Evolutionary conservation across 2,329 filamentous ascomycete species (phyloP).

Genomic region (Colletotrichum cuscutae): DNA sequence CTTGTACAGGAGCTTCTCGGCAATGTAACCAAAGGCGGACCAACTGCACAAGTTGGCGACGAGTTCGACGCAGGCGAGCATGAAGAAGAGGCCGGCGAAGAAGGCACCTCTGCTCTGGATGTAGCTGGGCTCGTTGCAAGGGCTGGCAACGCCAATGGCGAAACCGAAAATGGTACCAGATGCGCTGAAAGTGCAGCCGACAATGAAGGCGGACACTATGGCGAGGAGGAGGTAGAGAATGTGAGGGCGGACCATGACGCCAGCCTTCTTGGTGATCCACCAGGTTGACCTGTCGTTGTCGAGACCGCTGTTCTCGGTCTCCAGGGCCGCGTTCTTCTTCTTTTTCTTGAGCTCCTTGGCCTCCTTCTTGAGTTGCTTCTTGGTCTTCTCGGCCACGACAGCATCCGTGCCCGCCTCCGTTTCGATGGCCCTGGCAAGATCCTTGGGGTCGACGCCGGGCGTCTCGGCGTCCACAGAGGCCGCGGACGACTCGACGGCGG

Average conservation of each 20-base stretch:
- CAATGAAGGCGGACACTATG: slow-evolving; percentile 57
- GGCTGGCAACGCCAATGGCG: slow-evolving; percentile 56
- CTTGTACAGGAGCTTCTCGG: slow-evolving; percentile 73
- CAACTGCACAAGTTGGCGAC: slow-evolving; percentile 67
- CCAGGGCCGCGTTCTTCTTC: slow-evolving; percentile 39
- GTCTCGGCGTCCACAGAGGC: slow-evolving; percentile 47
- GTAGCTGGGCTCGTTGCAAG: slow-evolving; percentile 52
- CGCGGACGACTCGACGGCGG: slow-evolving; percentile 51
- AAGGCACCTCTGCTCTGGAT: slow-evolving; percentile 54
- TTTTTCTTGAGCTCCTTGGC: slow-evolving; percentile 46
- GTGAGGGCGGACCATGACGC: slow-evolving; percentile 50
- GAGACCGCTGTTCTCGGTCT: slow-evolving; percentile 47
- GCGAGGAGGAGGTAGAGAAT: slow-evolving; percentile 52
- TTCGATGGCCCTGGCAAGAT: slow-evolving; percentile 12
- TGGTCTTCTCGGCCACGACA: slow-evolving; percentile 52
- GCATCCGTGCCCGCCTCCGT: slow-evolving; percentile 42
- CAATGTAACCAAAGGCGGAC: slow-evolving; percentile 57
- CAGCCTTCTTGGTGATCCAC: slow-evolving; percentile 50
- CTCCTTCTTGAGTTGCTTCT: slow-evolving; percentile 42
- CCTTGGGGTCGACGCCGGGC: slow-evolving; percentile 35
- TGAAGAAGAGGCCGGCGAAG: slow-evolving; percentile 67
- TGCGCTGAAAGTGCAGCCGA: slow-evolving; percentile 63
- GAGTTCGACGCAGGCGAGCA: slow-evolving; percentile 59
- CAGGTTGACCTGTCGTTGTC: slow-evolving; percentile 53
- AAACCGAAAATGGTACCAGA: slow-evolving; percentile 63